phyloP scores from a whole-genome alignment of 2,329 filamentous ascomycete species.

The Penicillium sclerotigenum region DNA sequence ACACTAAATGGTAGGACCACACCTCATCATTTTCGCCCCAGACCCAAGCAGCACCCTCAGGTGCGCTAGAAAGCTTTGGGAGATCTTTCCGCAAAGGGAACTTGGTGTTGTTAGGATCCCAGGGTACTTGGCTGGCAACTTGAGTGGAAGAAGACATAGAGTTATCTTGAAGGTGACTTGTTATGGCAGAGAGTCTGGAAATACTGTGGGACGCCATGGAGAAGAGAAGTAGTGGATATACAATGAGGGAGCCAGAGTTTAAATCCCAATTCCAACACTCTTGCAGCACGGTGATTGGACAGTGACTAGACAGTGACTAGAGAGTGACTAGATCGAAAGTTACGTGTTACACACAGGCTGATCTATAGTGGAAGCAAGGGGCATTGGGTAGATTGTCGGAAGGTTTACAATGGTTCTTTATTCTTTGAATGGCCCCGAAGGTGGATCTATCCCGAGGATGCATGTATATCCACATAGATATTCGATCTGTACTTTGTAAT shows the following conservation, averaged over 20 bases:
- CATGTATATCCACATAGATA: not conserved
- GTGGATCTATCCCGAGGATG: not conserved
- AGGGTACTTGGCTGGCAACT: slow-evolving; percentile 43
- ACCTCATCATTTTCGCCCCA: slow-evolving; percentile 58
- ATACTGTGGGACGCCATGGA: slow-evolving; percentile 3
- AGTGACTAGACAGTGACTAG: no score
- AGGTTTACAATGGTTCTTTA: not conserved
- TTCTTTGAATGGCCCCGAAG: not conserved
- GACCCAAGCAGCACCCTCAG: slow-evolving; percentile 57
- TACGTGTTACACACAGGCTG: not conserved
- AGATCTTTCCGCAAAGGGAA: slow-evolving; percentile 56
- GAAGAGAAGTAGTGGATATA: not conserved
- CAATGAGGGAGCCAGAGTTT: not conserved
- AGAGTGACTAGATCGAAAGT: not conserved
- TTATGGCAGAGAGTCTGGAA: slow-evolving; percentile 10
- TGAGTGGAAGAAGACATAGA: slow-evolving; percentile 18
- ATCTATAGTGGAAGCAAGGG: not conserved
- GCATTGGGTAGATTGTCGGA: not conserved
- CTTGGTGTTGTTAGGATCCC: slow-evolving; percentile 52
- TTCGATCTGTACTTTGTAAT: not conserved
- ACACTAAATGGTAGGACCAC: not conserved
- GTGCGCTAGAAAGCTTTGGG: slow-evolving; percentile 51
- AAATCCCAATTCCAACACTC: not conserved
- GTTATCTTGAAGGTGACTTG: slow-evolving; percentile 6
- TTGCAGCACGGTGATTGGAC: not conserved